These are phyloP conservation scores for Xylariales sp. DNA, from an alignment of 2,329 filamentous ascomycete genomes.

Conservation along the genomic window DNA sequence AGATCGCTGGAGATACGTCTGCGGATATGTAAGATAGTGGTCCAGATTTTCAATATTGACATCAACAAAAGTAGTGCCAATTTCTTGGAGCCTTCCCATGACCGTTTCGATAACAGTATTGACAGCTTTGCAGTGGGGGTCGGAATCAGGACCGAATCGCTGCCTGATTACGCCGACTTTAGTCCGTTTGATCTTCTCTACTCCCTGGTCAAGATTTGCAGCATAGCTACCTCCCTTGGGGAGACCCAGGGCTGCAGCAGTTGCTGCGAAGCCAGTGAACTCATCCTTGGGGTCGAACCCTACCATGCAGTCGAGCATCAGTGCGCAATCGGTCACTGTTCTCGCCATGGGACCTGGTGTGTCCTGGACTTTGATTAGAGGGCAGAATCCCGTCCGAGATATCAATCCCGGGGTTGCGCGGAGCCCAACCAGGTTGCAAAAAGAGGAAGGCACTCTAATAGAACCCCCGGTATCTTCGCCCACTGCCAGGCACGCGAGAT, in stretches of 20 bases:
- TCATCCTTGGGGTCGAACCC: constrained; percentile 20
- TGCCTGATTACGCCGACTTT: constrained; percentile 22
- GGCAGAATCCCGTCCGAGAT: constrained; percentile 19
- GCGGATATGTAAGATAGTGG: constrained; percentile 17
- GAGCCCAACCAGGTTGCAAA: constrained; percentile 15
- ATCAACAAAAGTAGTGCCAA: constrained; percentile 19
- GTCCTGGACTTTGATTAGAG: constrained; percentile 21
- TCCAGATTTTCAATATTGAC: constrained; percentile 20
- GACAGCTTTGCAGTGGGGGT: constrained; percentile 16
- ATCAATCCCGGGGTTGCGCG: constrained; percentile 14
- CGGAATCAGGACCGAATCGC: constrained; percentile 17
- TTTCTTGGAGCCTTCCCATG: constrained; percentile 12
- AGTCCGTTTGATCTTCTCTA: constrained; percentile 11
- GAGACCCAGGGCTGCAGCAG: constrained; percentile 12
- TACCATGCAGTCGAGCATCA: constrained; percentile 23
- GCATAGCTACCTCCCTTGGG: constrained; percentile 23
- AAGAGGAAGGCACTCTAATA: constrained; percentile 12
- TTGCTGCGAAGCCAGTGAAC: constrained; percentile 17
- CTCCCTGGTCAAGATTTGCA: constrained; percentile 12
- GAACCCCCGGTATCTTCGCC: constrained; percentile 18
- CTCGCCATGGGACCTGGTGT: constrained; percentile 25
- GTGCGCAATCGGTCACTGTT: constrained; percentile 22
- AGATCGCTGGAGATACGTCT: constrained; percentile 19
- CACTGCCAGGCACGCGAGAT: constrained; percentile 14
- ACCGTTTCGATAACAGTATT: constrained; percentile 16